Evolutionary conservation across 2,329 filamentous ascomycete species (phyloP).

Genomic region (Diaporthe vaccinii): DNA sequence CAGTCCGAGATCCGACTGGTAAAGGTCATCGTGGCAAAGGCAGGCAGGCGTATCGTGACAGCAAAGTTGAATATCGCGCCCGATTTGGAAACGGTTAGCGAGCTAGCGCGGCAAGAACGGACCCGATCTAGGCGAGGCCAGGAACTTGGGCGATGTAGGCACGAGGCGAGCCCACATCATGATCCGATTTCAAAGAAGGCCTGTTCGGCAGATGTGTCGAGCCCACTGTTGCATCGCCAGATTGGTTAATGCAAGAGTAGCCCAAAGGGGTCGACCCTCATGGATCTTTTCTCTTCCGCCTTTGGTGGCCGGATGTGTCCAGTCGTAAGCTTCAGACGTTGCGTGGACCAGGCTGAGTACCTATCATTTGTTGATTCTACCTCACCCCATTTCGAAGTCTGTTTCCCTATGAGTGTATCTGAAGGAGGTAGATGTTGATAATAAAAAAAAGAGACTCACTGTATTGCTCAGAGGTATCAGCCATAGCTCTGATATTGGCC

Average conservation of each 20-base stretch:
- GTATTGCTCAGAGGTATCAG: background rate
- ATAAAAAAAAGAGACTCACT: background rate
- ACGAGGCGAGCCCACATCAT: background rate
- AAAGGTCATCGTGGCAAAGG: conserved; percentile 40
- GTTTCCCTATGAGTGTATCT: background rate
- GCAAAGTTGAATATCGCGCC: conserved; percentile 42
- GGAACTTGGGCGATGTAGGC: background rate
- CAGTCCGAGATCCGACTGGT: conserved; percentile 37
- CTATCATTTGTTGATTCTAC: background rate
- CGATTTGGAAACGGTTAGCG: conserved; percentile 52
- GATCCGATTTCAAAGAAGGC: conserved; percentile 11
- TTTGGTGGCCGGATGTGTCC: background rate
- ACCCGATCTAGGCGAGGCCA: conserved; percentile 33
- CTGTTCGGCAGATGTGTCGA: conserved; percentile 26
- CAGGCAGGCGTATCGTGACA: conserved; percentile 42
- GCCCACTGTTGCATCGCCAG: conserved; percentile 8
- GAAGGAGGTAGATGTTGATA: background rate
- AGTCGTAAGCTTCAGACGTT: background rate
- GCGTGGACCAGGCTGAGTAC: background rate
- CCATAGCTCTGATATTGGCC: too few relatives aligned
- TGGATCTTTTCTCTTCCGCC: background rate
- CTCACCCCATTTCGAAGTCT: background rate
- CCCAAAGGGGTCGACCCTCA: background rate
- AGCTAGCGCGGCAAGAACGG: conserved; percentile 47
- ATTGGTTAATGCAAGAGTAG: background rate